Evolutionary conservation across 2,329 filamentous ascomycete species (phyloP), one percentile per base, ranked within the genome.

Genomic region (Claviceps fusiformis): DNA sequence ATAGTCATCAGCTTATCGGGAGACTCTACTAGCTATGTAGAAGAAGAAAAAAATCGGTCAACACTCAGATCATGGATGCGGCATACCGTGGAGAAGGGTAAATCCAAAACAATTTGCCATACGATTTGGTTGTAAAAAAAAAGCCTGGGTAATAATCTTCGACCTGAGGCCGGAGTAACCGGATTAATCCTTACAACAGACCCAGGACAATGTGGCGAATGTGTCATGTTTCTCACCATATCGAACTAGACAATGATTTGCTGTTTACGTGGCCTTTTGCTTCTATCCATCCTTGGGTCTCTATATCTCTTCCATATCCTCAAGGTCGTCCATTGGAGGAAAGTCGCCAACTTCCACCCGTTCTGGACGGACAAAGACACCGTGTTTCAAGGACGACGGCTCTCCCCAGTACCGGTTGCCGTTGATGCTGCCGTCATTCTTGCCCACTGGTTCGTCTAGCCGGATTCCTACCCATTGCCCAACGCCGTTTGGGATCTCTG

Each of bases 391-490:
- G 59, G 73, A 67, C 54, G 82, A 83, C 52, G 79, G 74, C 55
- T 77, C 68, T 44, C 80, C 81, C 77, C 89, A 93, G 70, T 91
- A 92, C 60, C 82, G 75, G 60, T 74, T 82, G 8, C 72, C 74
- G 9, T 77, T 78, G 61, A 90, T 81, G 62, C 82, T 84, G 57
- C 89, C 88, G 67, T 92, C 87, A 64, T 92, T 93, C 74, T 87
- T 89, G 55, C 87, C 88, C 47, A 85, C 85, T 1, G 88, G 87
- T 70, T 92, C 87, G 66, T 92, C 87, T 54, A 91, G 77, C 61
- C 78, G 76, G 53, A 93, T 74, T 45, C 87, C 88, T 24, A 92
- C 75, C 88, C 88, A 93, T 39, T 77, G 71, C 3, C 82, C 82
- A 50, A 72, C 71, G 29, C 81, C 75, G 53, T 78, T 78, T 5